Evolutionary conservation across 129 eudicot species (phyloP).

Genomic region (Lonicera japonica): DNA sequence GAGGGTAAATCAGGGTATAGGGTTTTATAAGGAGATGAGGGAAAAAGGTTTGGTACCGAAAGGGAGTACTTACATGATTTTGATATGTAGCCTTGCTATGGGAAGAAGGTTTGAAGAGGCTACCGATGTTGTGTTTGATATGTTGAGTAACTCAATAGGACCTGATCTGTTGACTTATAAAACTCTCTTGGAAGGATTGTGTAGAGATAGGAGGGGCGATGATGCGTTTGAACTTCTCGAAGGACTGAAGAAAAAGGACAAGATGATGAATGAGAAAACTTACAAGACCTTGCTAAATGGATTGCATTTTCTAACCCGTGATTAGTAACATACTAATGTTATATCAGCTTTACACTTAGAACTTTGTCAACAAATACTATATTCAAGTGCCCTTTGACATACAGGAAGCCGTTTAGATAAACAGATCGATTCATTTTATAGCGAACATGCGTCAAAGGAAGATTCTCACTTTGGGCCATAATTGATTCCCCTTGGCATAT

Average conservation of each 20-base stretch:
- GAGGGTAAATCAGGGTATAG: constrained; percentile 60
- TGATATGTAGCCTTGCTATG: constrained; percentile 81
- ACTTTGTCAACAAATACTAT: neutral
- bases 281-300: constrained; percentile 53
- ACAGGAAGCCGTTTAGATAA: no score
- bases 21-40: constrained; percentile 67
- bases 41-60: constrained; percentile 59
- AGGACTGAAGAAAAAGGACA: constrained; percentile 61
- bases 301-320: constrained; percentile 50
- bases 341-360: neutral
- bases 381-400: no score
- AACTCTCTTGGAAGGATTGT: constrained; percentile 76
- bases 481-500: no score
- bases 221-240: constrained; percentile 70
- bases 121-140: constrained; percentile 38
- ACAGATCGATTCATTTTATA: no score
- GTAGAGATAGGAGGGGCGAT: constrained; percentile 66
- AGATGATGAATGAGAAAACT: constrained; percentile 66
- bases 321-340: constrained; percentile 5
- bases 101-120: constrained; percentile 68
- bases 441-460: no score
- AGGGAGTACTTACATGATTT: constrained; percentile 56
- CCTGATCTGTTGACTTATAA: constrained; percentile 89
- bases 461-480: no score
- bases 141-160: constrained; percentile 53